Conservation (phyloP, 1,139 yeast genomes). For the Hyphopichia buzzinii region DNA sequence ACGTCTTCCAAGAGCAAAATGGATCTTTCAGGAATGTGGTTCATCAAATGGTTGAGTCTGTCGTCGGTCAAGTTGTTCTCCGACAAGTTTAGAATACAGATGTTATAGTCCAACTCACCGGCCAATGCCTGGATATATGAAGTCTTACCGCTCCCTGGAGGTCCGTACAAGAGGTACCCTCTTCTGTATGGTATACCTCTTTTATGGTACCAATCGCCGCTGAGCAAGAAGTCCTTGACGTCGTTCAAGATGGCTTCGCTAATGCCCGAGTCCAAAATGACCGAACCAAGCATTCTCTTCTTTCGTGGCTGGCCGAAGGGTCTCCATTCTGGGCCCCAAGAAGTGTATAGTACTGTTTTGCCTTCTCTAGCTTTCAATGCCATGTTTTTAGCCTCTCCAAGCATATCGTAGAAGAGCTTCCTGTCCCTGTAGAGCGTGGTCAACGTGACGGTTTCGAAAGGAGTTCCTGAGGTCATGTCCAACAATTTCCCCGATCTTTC, state of each 20-base stretch:
- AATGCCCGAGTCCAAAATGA: conserved; percentile 75
- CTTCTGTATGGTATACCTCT: conserved; percentile 97
- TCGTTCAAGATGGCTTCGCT: conserved; percentile 65
- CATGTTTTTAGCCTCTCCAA: conserved; percentile 79
- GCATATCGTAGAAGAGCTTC: conserved; percentile 62
- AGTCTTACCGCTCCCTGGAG: conserved; percentile 98
- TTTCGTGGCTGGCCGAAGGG: conserved; percentile 96
- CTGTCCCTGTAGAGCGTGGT: conserved; percentile 88
- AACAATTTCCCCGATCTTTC: conserved; percentile 87
- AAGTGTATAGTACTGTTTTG: conserved; percentile 87
- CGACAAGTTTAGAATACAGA: conserved; percentile 85
- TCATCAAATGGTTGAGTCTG: conserved; percentile 89
- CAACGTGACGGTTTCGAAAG: conserved; percentile 91
- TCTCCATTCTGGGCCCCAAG: conserved; percentile 99
- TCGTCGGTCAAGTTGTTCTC: conserved; percentile 94
- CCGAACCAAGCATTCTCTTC: conserved; percentile 82
- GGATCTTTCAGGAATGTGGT: conserved; percentile 89
- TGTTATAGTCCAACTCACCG: conserved; percentile 92
- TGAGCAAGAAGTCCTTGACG: conserved; percentile 71
- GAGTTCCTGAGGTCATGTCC: conserved; percentile 89
- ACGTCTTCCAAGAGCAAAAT: conserved; percentile 85
- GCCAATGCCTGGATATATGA: conserved; percentile 95
- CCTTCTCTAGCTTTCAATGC: conserved; percentile 88
- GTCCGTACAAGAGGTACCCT: conserved; percentile 92
- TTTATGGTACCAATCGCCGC: conserved; percentile 90